phyloP scores from a whole-genome alignment of 2,329 filamentous ascomycete species.

The Rhinocladiella mackenziei region DNA sequence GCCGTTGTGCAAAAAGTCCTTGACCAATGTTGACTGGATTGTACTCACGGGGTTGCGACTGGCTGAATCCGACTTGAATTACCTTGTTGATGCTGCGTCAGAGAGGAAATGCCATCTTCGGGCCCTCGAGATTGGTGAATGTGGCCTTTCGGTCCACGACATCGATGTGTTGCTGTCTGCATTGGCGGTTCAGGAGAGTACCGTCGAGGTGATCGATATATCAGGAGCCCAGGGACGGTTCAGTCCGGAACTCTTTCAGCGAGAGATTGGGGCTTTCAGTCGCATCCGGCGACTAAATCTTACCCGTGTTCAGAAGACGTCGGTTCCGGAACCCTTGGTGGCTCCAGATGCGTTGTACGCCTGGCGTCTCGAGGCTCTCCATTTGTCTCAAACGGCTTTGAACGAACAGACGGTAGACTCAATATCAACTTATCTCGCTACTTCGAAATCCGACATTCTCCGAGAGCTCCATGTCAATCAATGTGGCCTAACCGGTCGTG shows the following conservation, averaged over 20 bases:
- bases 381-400: constrained; percentile 59
- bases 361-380: constrained; percentile 64
- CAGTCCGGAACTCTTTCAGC: constrained; percentile 61
- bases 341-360: constrained; percentile 61
- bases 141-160: constrained; percentile 49
- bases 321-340: constrained; percentile 60
- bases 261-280: constrained; percentile 63
- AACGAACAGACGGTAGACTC: constrained; percentile 63
- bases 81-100: constrained; percentile 63
- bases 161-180: constrained; percentile 60
- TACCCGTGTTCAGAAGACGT: constrained; percentile 61
- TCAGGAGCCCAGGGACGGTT: constrained; percentile 64
- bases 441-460: constrained; percentile 57
- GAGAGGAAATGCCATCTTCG: constrained; percentile 62
- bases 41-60: constrained; percentile 64
- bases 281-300: constrained; percentile 64
- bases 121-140: constrained; percentile 63
- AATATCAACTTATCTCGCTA: constrained; percentile 60
- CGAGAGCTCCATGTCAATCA: constrained; percentile 62
- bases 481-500: constrained; percentile 61
- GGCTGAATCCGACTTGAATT: constrained; percentile 67
- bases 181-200: constrained; percentile 61
- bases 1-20: constrained; percentile 61
- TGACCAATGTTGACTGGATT: constrained; percentile 69
- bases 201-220: constrained; percentile 63